Evolutionary conservation across 1,284 basidiomycete genomes (phyloP).

Genomic region (Fomitopsis betulina): DNA sequence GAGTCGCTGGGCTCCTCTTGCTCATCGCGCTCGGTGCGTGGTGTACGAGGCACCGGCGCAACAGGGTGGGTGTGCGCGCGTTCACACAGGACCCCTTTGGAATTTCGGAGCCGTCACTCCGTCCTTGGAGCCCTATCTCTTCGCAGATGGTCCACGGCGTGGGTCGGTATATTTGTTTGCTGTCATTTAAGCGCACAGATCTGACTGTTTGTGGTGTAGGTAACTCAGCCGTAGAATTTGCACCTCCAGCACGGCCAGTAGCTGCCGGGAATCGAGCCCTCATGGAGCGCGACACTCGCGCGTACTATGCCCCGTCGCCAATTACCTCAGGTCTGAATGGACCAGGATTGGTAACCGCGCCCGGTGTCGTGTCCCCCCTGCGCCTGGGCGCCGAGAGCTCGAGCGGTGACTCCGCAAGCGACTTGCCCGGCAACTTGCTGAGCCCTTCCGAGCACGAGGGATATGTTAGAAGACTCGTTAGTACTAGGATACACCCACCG

Average conservation of each 20-base stretch:
- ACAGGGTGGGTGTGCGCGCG: not conserved
- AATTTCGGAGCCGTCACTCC: not conserved
- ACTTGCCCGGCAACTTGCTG: too few relatives aligned
- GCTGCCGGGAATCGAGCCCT: not conserved
- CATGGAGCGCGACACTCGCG: not conserved
- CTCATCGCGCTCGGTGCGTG: not conserved
- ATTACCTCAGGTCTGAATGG: too few relatives aligned
- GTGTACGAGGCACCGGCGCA: not conserved
- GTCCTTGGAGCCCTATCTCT: not conserved
- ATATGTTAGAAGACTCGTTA: not conserved
- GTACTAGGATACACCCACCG: too few relatives aligned
- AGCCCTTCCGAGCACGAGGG: not conserved
- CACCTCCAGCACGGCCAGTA: not conserved
- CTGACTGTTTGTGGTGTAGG: not conserved
- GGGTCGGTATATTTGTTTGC: not conserved
- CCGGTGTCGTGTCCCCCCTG: not conserved
- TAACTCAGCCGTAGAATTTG: not conserved
- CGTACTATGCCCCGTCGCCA: not conserved
- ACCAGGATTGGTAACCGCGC: not conserved
- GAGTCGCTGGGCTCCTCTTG: not conserved
- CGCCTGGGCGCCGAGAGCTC: not conserved
- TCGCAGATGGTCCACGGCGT: too few relatives aligned
- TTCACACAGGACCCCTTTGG: not conserved
- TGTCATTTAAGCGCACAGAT: not conserved
- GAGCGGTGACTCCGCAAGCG: not conserved